phyloP scores from a whole-genome alignment of 306 rosid species.

The Alnus glutinosa region DNA sequence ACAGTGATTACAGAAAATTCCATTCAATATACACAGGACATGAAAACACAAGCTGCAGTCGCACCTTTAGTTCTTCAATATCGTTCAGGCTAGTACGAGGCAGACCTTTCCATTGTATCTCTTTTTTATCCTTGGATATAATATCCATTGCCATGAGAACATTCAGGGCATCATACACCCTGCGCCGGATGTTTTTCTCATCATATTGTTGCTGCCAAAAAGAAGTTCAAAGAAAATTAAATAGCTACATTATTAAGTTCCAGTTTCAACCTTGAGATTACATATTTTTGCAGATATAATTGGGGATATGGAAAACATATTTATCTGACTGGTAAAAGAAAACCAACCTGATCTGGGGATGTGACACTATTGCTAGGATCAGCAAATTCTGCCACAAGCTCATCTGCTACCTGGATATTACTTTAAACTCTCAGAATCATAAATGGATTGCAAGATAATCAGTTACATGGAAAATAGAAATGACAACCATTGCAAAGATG shows the following conservation, averaged over 20 bases:
- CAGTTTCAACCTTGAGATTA: conserved; percentile 9
- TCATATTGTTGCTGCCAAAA: conserved; percentile 91
- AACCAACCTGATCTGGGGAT: conserved; percentile 87
- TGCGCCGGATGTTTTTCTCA: conserved; percentile 90
- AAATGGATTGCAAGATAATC: conserved; percentile 5
- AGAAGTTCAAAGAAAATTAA: conserved; percentile 22
- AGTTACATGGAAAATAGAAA: not conserved
- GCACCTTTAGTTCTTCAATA: conserved; percentile 90
- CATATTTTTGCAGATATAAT: conserved; percentile 24
- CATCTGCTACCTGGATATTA: conserved; percentile 87
- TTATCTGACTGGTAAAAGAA: not conserved
- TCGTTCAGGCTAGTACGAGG: conserved; percentile 87
- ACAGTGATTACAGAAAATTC: not conserved
- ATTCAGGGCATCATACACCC: conserved; percentile 96
- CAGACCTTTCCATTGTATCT: conserved; percentile 98
- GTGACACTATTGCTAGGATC: conserved; percentile 67
- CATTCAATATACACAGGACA: conserved; percentile 13
- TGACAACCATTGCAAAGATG: not conserved
- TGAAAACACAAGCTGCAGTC: conserved; percentile 25
- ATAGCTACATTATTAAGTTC: conserved; percentile 16
- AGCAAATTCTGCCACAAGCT: conserved; percentile 92
- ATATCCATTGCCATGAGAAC: conserved; percentile 99
- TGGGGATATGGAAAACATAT: conserved; percentile 18
- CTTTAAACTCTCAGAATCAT: conserved; percentile 26
- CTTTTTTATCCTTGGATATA: conserved; percentile 96